Evolutionary conservation across 2,329 filamentous ascomycete species (phyloP), one percentile per base, ranked within the genome.

Genomic region (Parasarocladium wereldwijsianum): DNA sequence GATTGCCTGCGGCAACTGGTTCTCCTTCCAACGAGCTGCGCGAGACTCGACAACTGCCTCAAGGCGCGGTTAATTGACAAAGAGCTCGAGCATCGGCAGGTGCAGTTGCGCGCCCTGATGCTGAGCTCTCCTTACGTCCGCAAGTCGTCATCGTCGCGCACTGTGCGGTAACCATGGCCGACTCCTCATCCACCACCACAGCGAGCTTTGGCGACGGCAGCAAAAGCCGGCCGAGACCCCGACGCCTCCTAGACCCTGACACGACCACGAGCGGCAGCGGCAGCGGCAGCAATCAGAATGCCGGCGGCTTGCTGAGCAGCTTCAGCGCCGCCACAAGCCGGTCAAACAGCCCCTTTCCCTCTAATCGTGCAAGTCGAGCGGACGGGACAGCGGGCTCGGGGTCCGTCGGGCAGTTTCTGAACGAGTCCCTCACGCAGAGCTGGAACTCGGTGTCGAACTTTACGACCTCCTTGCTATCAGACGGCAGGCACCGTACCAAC

Each of bases 361-460:
- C 19, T 12, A 32, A 21, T 13, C 24, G 39, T 39, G 32, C 50
- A 14, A 41, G 39, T 24, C 49, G 34, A 36, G 45, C 11, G 19
- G 15, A 40, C 37, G 31, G 52, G 25, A n/a, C n/a, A n/a, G n/a
- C n/a, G n/a, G 55, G 52, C 24, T 47, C 53, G 27, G 53, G 57
- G 17, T 51, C 53, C 24, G 29, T 57, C 24, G 39, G 43, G 13
- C 50, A 52, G 35, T 53, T 69, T 26, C 47, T 69, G 8, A 64
- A 61, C 32, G 58, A 63, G 26, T 60, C 65, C 3, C 66, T 64
- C 56, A 50, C 58, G 2, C 58, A 66, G 18, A 62, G 58, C 41
- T 72, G 67, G 67, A 54, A 60, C 3, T 66, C 66, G 5, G 59
- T 72, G 3, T 62, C 68, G 34, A 64, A 61, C 21, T 55, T 72